Evolutionary conservation across 2,329 filamentous ascomycete genomes (phyloP), one percentile per base, ranked within the genome.

Genomic region (Pseudonectria buxi): DNA sequence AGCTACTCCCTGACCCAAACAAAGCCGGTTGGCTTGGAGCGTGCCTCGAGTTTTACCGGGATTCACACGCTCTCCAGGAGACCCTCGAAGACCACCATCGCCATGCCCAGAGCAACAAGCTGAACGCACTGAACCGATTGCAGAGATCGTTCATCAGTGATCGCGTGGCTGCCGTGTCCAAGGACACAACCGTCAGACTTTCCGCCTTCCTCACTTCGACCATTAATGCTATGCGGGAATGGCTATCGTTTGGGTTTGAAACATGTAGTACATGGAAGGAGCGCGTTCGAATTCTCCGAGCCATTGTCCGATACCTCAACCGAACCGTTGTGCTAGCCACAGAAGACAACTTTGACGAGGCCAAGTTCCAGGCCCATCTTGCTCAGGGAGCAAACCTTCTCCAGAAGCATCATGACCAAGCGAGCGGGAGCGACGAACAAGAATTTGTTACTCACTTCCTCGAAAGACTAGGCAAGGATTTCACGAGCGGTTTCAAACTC

Each of bases 401-500:
- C 2, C 54, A 59, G n/a, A 52, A 53, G 3, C 55, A 59, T 14
- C 33, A 62, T 4, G 31, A 49, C 26, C 41, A 44, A 3, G 41
- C 50, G 3, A 26, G 43, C 2, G 47, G 50, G 7, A 47, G 58
- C 7, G 37, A 39, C 2, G 53, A 59, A 24, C 54, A 49, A 3
- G 53, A 62, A 2, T 60, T 77, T n/a, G 51, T 67, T 4, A 48
- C 52, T 2, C 44, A 54, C 9, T 53, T 76, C 25, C 47, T 67
- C 2, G 50, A 58, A 1, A 65, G 59, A 6, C 51, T 81, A 3
- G 61, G 71, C 28, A 63, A 63, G 26, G 70, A 71, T 32, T 90
- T 94, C 52, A 71, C 75, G 15, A 71, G 76, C 12, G 79, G 77
- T 2, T 89, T 88, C 63, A 78, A 78, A 36, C 64, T 94, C 11